Conservation (phyloP, 768 basidiomycete species). For the Lentinula aciculospora region DNA sequence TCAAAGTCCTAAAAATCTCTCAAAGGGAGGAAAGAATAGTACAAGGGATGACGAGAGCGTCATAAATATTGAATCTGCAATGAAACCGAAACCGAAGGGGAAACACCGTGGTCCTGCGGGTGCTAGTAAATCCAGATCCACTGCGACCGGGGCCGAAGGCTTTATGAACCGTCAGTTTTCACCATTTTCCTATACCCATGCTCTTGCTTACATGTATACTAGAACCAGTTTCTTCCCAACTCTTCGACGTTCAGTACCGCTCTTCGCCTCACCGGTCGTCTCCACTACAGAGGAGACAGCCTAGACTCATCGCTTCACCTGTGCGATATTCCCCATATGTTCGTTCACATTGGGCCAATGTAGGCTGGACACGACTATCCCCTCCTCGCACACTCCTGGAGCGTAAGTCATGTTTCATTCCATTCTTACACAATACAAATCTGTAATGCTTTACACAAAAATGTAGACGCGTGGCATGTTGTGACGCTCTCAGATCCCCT, state of each 20-base stretch:
- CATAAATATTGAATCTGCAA: constrained; percentile 12
- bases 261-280: constrained; percentile 8
- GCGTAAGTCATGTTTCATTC: constrained; percentile 36
- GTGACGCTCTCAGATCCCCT: constrained; percentile 65
- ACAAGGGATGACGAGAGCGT: constrained; percentile 13
- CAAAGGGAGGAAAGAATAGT: constrained; percentile 20
- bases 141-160: constrained; percentile 16
- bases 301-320: not conserved
- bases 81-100: constrained; percentile 3
- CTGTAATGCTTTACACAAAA: constrained; percentile 1
- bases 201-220: not conserved
- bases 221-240: constrained; percentile 9
- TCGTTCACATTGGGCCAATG: not conserved
- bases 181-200: not conserved
- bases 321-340: not conserved
- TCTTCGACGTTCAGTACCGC: constrained; percentile 11
- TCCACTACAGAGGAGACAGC: not conserved
- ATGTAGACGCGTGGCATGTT: not conserved
- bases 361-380: not conserved
- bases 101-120: constrained; percentile 15
- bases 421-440: not conserved
- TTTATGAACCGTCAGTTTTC: not conserved
- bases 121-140: constrained; percentile 18
- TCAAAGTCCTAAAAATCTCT: constrained; percentile 16
- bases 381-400: constrained; percentile 56